phyloP scores from a whole-genome alignment of 2,329 filamentous ascomycete genomes.

The Periconia digitata region DNA sequence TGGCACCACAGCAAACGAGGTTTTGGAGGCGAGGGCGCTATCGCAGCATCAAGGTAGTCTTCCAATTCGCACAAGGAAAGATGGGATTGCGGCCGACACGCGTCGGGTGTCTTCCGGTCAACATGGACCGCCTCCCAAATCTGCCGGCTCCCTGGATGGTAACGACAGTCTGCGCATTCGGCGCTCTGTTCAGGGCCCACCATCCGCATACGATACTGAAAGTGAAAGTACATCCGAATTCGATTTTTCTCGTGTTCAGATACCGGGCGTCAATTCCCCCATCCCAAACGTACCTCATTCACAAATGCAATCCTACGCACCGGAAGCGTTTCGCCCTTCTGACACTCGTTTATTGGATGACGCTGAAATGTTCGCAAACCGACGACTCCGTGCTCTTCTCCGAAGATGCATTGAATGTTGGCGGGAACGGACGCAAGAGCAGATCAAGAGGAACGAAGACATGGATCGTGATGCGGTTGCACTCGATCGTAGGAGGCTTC shows the following conservation, averaged over 20 bases:
- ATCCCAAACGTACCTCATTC: constrained; percentile 22
- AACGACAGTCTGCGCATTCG: constrained; percentile 38
- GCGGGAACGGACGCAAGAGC: constrained; percentile 46
- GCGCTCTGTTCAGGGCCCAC: constrained; percentile 15
- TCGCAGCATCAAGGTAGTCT: constrained; percentile 13
- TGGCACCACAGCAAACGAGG: constrained; percentile 10
- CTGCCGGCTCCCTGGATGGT: constrained; percentile 38
- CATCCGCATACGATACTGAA: constrained; percentile 26
- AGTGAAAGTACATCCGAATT: constrained; percentile 23
- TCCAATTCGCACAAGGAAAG: constrained; percentile 29
- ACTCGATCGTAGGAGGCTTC: constrained; percentile 54
- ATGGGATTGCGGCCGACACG: constrained; percentile 14
- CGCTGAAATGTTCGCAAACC: constrained; percentile 46
- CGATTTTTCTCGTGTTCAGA: constrained; percentile 32
- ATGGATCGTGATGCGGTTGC: constrained; percentile 43
- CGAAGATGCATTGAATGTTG: constrained; percentile 47
- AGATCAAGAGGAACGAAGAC: constrained; percentile 25
- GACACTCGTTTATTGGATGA: constrained; percentile 55
- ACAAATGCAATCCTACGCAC: constrained; percentile 22
- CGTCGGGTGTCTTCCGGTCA: constrained; percentile 22
- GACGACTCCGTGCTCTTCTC: constrained; percentile 28
- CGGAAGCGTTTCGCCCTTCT: constrained; percentile 51
- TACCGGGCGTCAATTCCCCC: constrained; percentile 41
- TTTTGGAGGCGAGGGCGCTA: constrained; percentile 12
- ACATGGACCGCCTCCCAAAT: constrained; percentile 19